A percentile compares a stretch with the other conserved stretches of the same genome.
Conservation (phyloP, 177 flowering plant genomes). For the Vitis hybrid region DNA sequence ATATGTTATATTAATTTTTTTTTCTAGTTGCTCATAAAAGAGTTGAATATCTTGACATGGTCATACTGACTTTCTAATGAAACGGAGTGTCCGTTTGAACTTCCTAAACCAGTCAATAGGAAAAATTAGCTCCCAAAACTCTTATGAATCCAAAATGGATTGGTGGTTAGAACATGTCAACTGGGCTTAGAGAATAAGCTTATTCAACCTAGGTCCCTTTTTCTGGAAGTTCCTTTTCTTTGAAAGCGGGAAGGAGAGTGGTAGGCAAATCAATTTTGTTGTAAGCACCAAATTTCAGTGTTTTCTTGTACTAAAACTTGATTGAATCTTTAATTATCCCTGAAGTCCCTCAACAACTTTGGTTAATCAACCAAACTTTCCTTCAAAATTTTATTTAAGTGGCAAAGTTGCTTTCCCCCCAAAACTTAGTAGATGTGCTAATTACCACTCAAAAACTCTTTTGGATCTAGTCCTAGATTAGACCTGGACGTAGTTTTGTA, state of each 20-base stretch:
- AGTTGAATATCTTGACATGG: too few species aligned
- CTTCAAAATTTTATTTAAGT: neutral
- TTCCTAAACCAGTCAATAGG: neutral
- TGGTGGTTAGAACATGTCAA: too few species aligned
- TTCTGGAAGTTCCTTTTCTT: too few species aligned
- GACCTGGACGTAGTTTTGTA: neutral
- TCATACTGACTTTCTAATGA: neutral
- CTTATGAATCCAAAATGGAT: too few species aligned
- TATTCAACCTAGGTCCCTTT: too few species aligned
- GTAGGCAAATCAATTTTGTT: too few species aligned
- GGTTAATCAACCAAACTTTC: neutral
- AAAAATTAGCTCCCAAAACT: neutral
- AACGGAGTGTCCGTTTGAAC: neutral
- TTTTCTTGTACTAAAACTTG: neutral
- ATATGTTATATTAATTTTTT: too few species aligned
- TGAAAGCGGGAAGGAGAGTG: too few species aligned
- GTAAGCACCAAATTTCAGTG: neutral
- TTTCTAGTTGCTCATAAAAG: too few species aligned
- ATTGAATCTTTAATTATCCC: neutral
- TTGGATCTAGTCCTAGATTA: neutral
- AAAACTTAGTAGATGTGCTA: neutral
- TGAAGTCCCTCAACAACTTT: too few species aligned
- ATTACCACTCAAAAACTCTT: too few species aligned
- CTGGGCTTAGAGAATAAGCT: too few species aligned
- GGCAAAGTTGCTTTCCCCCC: neutral